Evolutionary conservation across 495 filamentous ascomycete genomes (phyloP), one percentile per base, ranked within the genome.

Genomic region (Lentithecium fluviatile): DNA sequence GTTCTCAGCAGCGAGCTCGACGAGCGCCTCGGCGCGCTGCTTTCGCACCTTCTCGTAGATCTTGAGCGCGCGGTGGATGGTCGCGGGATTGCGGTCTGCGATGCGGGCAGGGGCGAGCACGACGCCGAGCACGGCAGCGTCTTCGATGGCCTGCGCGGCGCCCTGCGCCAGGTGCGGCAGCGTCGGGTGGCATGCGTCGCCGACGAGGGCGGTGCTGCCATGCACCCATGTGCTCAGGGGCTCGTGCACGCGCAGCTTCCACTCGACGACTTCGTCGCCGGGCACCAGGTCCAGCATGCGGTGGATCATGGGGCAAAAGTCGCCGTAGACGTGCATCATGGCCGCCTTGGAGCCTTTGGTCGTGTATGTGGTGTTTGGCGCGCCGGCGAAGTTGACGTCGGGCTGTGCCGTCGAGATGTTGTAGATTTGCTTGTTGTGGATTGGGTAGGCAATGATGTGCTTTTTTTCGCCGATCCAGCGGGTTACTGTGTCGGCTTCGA

Each of bases 141-240:
- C 88, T 75, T 94, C 89, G 53, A 92, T 88, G 25, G 87, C 88
- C 78, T 90, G 88, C n/a, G 88, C 89, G 25, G 88, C 88, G n/a
- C 88, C 88, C 77, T 92, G 89, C 29, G 81, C 83, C 13, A 89
- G 74, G 71, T 91, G 88, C 25, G 88, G 88, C 25, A 91, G 80
- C 25, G 87, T 91, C 1, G 64, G 89, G 70, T 91, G 87, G 72
- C 88, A 90, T 2, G 89, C 85, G 70, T 92, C 89, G 42, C 89
- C 88, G 17, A 92, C 74, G 2, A 92, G 82, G 19, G 87, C 87
- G n/a, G 82, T 80, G 45, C 69, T 76, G 3, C 83, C 83, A 56
- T 83, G 77, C 2, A 88, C 77, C 88, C 88, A 91, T 21, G 81
- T 89, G 0, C 83, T 81, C 21, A 93, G 76, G 0, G 83, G 82